These are phyloP conservation scores for Salicornia ramosissima DNA, from an alignment of 148 eudicot species.

Conservation along the genomic window DNA sequence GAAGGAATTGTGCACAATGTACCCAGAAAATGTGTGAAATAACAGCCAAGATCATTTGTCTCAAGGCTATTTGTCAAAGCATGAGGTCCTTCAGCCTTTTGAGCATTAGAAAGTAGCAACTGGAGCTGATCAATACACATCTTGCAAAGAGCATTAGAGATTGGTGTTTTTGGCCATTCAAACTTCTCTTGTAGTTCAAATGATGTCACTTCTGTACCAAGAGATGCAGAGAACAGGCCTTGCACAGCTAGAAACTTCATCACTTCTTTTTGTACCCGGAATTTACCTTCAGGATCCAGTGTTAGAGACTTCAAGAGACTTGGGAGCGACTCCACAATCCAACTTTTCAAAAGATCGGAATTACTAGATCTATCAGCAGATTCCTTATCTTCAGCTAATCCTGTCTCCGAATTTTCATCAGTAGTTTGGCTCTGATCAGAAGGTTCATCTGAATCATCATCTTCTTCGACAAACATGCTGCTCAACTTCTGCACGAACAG, in stretches of 20 bases:
- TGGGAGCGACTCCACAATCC: conserved; percentile 85
- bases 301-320: conserved; percentile 56
- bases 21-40: conserved; percentile 75
- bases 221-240: conserved; percentile 90
- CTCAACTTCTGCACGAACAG: conserved; percentile 65
- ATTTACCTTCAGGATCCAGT: conserved; percentile 64
- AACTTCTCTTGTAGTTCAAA: conserved; percentile 87
- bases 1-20: conserved; percentile 88
- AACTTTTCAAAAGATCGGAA: conserved; percentile 68
- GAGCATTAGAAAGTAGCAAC: conserved; percentile 64
- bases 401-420: conserved; percentile 86
- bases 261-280: conserved; percentile 78
- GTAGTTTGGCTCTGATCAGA: conserved; percentile 88
- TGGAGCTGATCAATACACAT: conserved; percentile 95
- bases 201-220: conserved; percentile 93
- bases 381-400: conserved; percentile 61
- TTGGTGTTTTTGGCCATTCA: conserved; percentile 84
- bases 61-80: conserved; percentile 54
- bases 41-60: conserved; percentile 79
- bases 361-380: conserved; percentile 41
- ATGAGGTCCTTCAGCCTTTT: conserved; percentile 68
- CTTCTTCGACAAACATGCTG: conserved; percentile 81
- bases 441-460: conserved; percentile 63
- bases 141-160: conserved; percentile 69
- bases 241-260: conserved; percentile 93